phyloP scores from a whole-genome alignment of 345 rosid genomes.

The Lepidium aucheri region DNA sequence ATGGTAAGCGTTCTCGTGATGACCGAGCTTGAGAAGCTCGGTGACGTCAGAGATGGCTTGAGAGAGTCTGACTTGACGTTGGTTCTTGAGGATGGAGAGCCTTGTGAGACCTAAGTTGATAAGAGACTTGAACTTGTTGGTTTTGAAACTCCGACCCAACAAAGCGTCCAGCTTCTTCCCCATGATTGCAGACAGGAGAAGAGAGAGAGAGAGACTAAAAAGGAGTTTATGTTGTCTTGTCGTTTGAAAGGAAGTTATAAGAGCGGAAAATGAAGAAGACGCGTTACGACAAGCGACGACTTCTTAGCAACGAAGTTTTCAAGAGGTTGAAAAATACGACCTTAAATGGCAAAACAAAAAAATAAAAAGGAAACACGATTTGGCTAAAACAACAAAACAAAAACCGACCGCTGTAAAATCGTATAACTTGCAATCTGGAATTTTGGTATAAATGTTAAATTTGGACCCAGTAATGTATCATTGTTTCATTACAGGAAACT shows the following conservation, averaged over 20 bases:
- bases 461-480: background rate
- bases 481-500: background rate
- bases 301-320: slow-evolving; percentile 29
- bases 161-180: slow-evolving; percentile 77
- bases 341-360: background rate
- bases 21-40: slow-evolving; percentile 66
- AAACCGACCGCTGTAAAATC: slow-evolving; percentile 1
- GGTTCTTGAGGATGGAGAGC: slow-evolving; percentile 64
- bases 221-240: background rate
- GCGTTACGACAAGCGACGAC: slow-evolving; percentile 20
- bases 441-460: background rate
- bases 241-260: slow-evolving; percentile 11
- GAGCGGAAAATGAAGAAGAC: slow-evolving; percentile 1
- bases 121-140: slow-evolving; percentile 55
- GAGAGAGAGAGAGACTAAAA: background rate
- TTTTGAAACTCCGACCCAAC: slow-evolving; percentile 56
- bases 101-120: slow-evolving; percentile 59
- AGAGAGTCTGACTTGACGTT: slow-evolving; percentile 42
- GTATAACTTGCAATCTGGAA: background rate
- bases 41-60: slow-evolving; percentile 66
- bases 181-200: slow-evolving; percentile 33
- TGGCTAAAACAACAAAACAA: background rate
- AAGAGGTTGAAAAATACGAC: background rate
- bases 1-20: slow-evolving; percentile 66
- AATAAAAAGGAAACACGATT: no score